Conservation (phyloP, 75 land plant species). For the Chamaecyparis obtusa region DNA sequence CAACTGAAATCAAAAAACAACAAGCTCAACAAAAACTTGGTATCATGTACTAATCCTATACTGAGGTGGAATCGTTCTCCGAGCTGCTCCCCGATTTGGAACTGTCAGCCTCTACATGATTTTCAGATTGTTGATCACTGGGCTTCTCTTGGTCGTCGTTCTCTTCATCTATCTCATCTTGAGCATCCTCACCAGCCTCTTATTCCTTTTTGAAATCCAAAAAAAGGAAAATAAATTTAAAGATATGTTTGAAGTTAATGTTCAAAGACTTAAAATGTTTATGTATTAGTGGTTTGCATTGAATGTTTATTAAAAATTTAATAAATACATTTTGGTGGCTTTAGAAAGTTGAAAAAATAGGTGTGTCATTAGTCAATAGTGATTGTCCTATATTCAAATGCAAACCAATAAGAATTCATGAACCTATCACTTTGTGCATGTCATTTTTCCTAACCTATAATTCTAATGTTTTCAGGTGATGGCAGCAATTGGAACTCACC, state of each 20-base stretch:
- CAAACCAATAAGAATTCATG: background rate
- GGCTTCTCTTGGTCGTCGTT: too few relatives aligned
- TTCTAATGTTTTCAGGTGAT: background rate
- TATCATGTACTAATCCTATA: too few relatives aligned
- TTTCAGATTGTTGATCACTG: too few relatives aligned
- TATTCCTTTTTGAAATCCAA: too few relatives aligned
- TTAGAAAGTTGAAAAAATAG: background rate
- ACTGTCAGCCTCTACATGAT: too few relatives aligned
- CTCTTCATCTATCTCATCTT: too few relatives aligned
- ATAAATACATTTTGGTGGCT: background rate
- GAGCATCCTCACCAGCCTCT: too few relatives aligned
- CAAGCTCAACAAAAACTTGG: too few relatives aligned
- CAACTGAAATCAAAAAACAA: too few relatives aligned
- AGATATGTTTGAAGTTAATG: background rate
- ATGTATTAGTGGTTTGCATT: background rate
- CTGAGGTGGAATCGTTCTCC: too few relatives aligned
- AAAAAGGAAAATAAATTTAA: too few relatives aligned
- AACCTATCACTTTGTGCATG: background rate
- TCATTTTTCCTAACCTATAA: background rate
- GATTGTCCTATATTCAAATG: background rate
- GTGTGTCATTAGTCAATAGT: background rate
- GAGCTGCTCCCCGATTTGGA: too few relatives aligned
- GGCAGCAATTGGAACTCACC: slow-evolving; percentile 13
- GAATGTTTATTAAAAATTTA: background rate
- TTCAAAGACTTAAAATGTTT: background rate